A percentile compares a stretch with the other conserved stretches of the same genome.
phyloP scores from a whole-genome alignment of 164 flowering plant species.

The Vitis riparia region DNA sequence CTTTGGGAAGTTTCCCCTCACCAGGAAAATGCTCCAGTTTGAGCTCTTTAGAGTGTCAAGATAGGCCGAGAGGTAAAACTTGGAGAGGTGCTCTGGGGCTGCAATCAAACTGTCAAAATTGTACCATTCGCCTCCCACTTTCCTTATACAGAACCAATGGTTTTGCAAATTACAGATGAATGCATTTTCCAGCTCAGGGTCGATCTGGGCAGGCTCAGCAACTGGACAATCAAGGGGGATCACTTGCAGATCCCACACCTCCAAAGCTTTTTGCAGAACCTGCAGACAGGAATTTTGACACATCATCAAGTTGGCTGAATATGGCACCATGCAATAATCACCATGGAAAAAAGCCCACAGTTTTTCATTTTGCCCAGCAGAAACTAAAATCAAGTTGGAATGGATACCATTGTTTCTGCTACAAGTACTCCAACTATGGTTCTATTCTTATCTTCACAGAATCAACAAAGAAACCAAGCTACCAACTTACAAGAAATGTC shows the following conservation, averaged over 20 bases:
- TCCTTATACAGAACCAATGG: constrained; percentile 96
- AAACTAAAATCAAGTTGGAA: too few species aligned
- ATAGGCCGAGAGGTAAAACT: constrained; percentile 93
- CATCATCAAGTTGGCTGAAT: neutral
- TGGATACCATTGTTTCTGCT: too few species aligned
- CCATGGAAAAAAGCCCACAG: too few species aligned
- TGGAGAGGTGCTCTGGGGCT: constrained; percentile 95
- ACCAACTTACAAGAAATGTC: too few species aligned
- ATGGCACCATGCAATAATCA: neutral
- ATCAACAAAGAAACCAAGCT: too few species aligned
- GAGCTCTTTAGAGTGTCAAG: constrained; percentile 75
- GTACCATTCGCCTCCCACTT: constrained; percentile 95
- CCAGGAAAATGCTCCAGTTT: constrained; percentile 96
- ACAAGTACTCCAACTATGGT: too few species aligned
- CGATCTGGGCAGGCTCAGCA: constrained; percentile 85
- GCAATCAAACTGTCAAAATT: constrained; percentile 90
- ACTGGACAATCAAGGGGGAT: constrained; percentile 79
- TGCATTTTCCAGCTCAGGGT: constrained; percentile 86
- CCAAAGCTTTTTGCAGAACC: constrained; percentile 92
- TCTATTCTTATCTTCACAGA: too few species aligned
- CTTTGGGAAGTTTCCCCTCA: constrained; percentile 84
- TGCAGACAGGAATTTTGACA: constrained; percentile 25
- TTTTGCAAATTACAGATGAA: constrained; percentile 92
- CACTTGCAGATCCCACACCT: constrained; percentile 94
- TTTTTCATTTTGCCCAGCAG: too few species aligned